Base-by-base conservation (phyloP, 192 early-diverging fungal species). In the Rhizoclosmatium globosum region DNA sequence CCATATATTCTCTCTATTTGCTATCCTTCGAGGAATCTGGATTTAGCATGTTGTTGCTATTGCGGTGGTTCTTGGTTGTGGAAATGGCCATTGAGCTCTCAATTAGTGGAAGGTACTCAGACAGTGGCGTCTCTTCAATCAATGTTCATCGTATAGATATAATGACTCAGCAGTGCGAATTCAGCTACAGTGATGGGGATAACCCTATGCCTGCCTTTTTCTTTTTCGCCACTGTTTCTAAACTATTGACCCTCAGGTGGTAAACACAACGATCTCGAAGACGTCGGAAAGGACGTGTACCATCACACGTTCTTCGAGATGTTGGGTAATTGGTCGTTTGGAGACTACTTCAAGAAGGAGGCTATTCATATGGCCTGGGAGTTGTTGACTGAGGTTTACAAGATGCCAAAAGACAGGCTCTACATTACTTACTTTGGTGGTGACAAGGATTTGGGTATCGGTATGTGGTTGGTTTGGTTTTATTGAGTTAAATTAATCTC, bases 241-340 rank as follows among this genome's bases (percentile, higher is more conserved):
- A 31, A 31, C 31, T 31, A 31, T 31, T 31, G 31, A 31, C 31
- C 31, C 31, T 31, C 68, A 94, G 91, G 92, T 90, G 98, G 98
- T 76, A 99, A 99, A 86, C 98, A 99, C 84, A 99, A 99, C 81
- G 97, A 99, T 87, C 88, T 99, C 66, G 97, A 99, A 68, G 97
- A 99, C 85, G 97, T 99, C 38, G 97, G 97, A 71, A 96, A 94
- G 81, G 97, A 99, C 82, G 93, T 93, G 4, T 99, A 99, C 84
- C 97, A 99, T 87, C 97, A 99, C 85, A 99, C 97, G 53, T 99
- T 98, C 89, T 99, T 99, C 88, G 97, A 99, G 85, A 99, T 99
- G 97, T 88, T 99, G 83, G 97, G 97, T 74, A 99, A 99, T 91
- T 99, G 97, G 97, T 98, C 96, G n/a, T 99, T 99, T 84, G 96